A percentile compares a stretch with the other conserved stretches of the same genome.
phyloP scores from a whole-genome alignment of 1,139 yeast genomes.

The Fermentozyma sake region DNA sequence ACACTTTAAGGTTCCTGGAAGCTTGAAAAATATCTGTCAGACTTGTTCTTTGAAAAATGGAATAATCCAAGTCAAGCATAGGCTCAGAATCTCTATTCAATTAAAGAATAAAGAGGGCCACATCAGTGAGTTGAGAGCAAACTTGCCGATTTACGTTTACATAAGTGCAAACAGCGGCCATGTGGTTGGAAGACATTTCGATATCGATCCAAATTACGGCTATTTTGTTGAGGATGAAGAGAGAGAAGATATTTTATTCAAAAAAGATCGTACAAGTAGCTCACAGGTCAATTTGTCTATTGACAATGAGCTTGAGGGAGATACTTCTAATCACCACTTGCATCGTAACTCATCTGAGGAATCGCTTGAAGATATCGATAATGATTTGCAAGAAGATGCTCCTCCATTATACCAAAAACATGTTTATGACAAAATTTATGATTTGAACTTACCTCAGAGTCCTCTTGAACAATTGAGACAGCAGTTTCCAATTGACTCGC shows the following conservation, averaged over 20 bases:
- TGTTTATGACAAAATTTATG: slow-evolving; percentile 33
- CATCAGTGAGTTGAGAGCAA: slow-evolving; percentile 63
- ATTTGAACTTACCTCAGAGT: slow-evolving; percentile 31
- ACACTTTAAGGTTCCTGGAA: slow-evolving; percentile 46
- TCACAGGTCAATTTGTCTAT: slow-evolving; percentile 2
- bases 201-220: slow-evolving; percentile 47
- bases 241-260: slow-evolving; percentile 35
- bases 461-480: slow-evolving; percentile 37
- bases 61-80: slow-evolving; percentile 55
- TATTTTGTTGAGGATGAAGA: slow-evolving; percentile 36
- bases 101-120: slow-evolving; percentile 60
- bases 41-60: slow-evolving; percentile 49
- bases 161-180: slow-evolving; percentile 50
- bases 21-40: slow-evolving; percentile 51
- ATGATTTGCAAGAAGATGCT: slow-evolving; percentile 29
- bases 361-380: slow-evolving; percentile 16
- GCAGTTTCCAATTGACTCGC: slow-evolving; percentile 9
- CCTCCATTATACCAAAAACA: slow-evolving; percentile 43
- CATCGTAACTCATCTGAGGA: slow-evolving; percentile 15
- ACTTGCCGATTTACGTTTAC: slow-evolving; percentile 58
- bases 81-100: slow-evolving; percentile 52
- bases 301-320: slow-evolving; percentile 2
- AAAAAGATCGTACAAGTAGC: slow-evolving; percentile 13
- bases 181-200: slow-evolving; percentile 48
- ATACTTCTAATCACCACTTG: slow-evolving; percentile 1